Conservation (phyloP, 768 basidiomycete species). For the Rhizopogon sp. region DNA sequence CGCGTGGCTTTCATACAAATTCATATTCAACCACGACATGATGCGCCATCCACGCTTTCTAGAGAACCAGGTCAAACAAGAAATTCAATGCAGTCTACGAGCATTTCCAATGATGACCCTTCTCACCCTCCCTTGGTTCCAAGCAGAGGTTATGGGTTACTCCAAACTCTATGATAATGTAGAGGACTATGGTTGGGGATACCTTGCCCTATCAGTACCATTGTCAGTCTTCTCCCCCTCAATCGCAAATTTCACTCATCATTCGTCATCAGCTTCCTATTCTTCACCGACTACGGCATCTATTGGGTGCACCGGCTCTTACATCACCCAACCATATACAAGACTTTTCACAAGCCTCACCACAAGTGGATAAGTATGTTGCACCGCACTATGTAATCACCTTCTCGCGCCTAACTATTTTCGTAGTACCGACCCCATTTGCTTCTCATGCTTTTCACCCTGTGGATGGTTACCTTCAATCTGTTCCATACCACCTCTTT, state of each 20-base stretch:
- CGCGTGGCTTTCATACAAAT: conserved; percentile 76
- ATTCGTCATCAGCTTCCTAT: conserved; percentile 49
- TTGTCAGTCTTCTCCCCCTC: conserved; percentile 42
- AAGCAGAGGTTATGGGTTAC: conserved; percentile 85
- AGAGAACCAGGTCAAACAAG: conserved; percentile 76
- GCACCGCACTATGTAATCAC: background rate
- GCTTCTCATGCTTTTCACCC: conserved; percentile 98
- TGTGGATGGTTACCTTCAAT: conserved; percentile 90
- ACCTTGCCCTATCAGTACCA: conserved; percentile 61
- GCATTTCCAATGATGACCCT: conserved; percentile 82
- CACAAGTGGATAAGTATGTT: conserved; percentile 96
- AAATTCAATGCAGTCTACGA: conserved; percentile 69
- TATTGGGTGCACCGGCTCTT: conserved; percentile 96
- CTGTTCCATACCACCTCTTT: conserved; percentile 92
- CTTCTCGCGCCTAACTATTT: conserved; percentile 4
- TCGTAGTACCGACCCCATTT: conserved; percentile 89
- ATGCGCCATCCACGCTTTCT: conserved; percentile 93
- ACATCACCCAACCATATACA: conserved; percentile 85
- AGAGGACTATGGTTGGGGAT: conserved; percentile 74
- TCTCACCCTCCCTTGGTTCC: conserved; percentile 91
- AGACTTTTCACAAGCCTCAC: conserved; percentile 92
- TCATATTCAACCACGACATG: conserved; percentile 93
- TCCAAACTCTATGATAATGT: conserved; percentile 74
- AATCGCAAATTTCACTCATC: background rate
- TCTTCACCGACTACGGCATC: conserved; percentile 89